A percentile compares a stretch with the other conserved stretches of the same genome.
Conservation (phyloP, 2,329 filamentous ascomycete genomes). For the Phialophora chinensis region DNA sequence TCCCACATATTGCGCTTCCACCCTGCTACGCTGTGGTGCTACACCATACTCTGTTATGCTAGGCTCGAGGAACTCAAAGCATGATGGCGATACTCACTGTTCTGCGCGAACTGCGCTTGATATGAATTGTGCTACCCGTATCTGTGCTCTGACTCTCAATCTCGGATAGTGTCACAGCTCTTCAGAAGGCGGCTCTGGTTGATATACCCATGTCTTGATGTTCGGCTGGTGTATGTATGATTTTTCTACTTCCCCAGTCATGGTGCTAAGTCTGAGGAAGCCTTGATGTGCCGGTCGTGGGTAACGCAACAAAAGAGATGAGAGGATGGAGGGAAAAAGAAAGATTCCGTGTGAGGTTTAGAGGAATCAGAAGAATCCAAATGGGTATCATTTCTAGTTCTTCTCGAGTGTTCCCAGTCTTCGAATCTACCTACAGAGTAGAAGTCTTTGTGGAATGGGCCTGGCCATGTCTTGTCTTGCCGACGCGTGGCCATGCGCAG, state of each 20-base stretch:
- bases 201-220: conserved; percentile 42
- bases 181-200: conserved; percentile 60
- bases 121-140: conserved; percentile 64
- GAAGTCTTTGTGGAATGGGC: conserved; percentile 1
- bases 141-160: conserved; percentile 68
- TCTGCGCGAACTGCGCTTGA: neutral
- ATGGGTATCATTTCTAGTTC: conserved; percentile 38
- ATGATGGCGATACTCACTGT: neutral
- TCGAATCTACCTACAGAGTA: conserved; percentile 10
- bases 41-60: neutral
- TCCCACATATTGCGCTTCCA: neutral
- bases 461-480: neutral
- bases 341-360: neutral
- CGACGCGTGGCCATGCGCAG: neutral
- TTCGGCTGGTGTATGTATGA: conserved; percentile 45
- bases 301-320: conserved; percentile 18
- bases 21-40: neutral
- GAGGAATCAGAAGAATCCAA: conserved; percentile 5
- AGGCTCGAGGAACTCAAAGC: neutral
- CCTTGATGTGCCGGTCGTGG: conserved; percentile 52
- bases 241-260: conserved; percentile 54
- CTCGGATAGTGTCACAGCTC: conserved; percentile 65
- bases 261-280: conserved; percentile 49
- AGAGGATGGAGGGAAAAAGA: neutral
- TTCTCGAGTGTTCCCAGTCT: conserved; percentile 20